phyloP scores from a whole-genome alignment of 1,139 yeast species.

The Blastobotrys illinoisensis region DNA sequence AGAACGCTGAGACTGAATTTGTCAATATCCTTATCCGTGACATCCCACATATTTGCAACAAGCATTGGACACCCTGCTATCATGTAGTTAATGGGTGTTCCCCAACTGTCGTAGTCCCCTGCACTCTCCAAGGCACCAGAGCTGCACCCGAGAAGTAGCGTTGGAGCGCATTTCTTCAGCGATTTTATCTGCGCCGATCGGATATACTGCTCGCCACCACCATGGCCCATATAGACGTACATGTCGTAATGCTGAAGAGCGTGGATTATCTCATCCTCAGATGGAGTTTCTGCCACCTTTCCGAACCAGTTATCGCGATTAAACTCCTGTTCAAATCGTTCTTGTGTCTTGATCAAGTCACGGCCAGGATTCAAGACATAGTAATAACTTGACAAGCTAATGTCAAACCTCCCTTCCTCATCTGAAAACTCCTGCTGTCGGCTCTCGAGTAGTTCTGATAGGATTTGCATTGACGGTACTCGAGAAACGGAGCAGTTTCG shows the following conservation, averaged over 20 bases:
- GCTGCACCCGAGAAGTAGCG: conserved; percentile 84
- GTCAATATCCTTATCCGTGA: conserved; percentile 93
- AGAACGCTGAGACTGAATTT: conserved; percentile 58
- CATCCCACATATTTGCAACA: conserved; percentile 91
- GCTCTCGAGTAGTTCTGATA: conserved; percentile 32
- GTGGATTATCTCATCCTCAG: conserved; percentile 43
- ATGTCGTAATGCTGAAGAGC: conserved; percentile 43
- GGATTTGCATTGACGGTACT: conserved; percentile 58
- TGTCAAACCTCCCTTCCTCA: not conserved
- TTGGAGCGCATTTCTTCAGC: conserved; percentile 51
- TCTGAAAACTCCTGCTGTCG: not conserved
- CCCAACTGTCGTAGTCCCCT: conserved; percentile 66
- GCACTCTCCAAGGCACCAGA: conserved; percentile 63
- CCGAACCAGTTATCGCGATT: conserved; percentile 48
- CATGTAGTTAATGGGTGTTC: conserved; percentile 71
- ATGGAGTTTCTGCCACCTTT: conserved; percentile 49
- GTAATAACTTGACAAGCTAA: conserved; percentile 30
- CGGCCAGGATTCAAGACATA: conserved; percentile 78
- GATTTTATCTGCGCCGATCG: conserved; percentile 46
- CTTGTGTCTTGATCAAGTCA: conserved; percentile 67
- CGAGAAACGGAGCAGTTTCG: conserved; percentile 57
- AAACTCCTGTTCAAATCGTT: conserved; percentile 48
- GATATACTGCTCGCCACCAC: conserved; percentile 86
- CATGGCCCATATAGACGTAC: conserved; percentile 88
- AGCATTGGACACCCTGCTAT: conserved; percentile 79